phyloP scores from a whole-genome alignment of 352 stramenopile species.

The Peronospora belbahrii region DNA sequence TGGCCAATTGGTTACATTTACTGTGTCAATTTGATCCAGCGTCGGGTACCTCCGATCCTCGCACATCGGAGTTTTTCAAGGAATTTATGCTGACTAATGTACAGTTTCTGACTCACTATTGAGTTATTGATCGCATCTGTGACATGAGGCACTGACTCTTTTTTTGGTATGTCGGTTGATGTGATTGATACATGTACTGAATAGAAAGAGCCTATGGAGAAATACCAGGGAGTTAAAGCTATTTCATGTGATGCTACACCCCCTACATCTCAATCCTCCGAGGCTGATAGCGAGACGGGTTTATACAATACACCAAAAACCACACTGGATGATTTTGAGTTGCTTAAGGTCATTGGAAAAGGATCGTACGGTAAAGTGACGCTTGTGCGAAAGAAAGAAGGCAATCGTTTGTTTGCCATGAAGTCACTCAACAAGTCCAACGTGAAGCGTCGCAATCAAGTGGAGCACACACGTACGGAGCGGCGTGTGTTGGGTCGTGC shows the following conservation, averaged over 20 bases:
- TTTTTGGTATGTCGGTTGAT: too few species aligned
- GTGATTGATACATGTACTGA: too few species aligned
- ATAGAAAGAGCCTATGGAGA: conserved; percentile 73
- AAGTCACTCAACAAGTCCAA: conserved; percentile 88
- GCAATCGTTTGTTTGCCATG: conserved; percentile 73
- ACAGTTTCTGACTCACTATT: conserved; percentile 3
- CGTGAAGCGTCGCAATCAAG: conserved; percentile 92
- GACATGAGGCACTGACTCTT: neutral
- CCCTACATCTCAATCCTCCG: conserved; percentile 22
- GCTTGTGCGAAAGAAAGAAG: conserved; percentile 80
- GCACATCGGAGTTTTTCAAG: conserved; percentile 62
- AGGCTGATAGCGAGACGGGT: conserved; percentile 27
- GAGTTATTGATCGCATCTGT: too few species aligned
- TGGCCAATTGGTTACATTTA: conserved; percentile 82
- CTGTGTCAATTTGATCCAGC: conserved; percentile 67
- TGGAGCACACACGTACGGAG: conserved; percentile 98
- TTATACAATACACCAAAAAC: conserved; percentile 87
- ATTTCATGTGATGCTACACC: conserved; percentile 38
- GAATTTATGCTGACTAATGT: conserved; percentile 79
- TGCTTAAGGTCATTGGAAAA: conserved; percentile 90
- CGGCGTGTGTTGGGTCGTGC: conserved; percentile 81
- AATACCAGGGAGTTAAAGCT: conserved; percentile 32
- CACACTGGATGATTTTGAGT: conserved; percentile 87
- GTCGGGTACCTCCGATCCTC: conserved; percentile 53
- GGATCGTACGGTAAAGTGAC: conserved; percentile 89